Evolutionary conservation across 768 basidiomycete species (phyloP).

Genomic region (Epithele typhae): DNA sequence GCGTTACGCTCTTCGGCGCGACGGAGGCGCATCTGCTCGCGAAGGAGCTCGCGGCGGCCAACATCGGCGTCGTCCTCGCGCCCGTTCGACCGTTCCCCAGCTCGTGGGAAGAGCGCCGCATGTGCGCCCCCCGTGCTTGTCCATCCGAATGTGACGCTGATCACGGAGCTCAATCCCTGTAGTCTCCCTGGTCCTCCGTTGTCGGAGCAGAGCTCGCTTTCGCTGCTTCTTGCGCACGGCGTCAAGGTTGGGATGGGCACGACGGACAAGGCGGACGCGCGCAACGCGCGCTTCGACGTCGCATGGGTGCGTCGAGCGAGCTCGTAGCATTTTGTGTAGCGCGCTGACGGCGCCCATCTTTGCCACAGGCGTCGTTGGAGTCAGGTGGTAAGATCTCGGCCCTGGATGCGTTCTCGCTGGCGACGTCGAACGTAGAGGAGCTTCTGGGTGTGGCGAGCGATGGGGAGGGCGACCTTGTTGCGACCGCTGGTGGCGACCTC

Average conservation of each 20-base stretch:
- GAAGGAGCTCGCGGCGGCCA: conserved; percentile 59
- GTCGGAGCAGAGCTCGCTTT: conserved; percentile 55
- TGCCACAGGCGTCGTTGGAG: conserved; percentile 14
- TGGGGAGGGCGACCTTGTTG: conserved; percentile 21
- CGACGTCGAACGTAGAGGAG: conserved; percentile 40
- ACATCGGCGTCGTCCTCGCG: conserved; percentile 65
- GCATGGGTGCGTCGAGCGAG: conserved; percentile 57
- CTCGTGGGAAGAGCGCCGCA: conserved; percentile 62
- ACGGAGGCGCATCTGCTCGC: conserved; percentile 72
- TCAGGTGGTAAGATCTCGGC: conserved; percentile 22
- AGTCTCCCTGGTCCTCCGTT: conserved; percentile 75
- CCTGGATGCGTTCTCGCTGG: conserved; percentile 36
- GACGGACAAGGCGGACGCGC: conserved; percentile 53
- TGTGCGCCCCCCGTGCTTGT: conserved; percentile 36
- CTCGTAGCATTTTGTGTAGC: not conserved
- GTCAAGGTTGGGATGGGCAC: conserved; percentile 73
- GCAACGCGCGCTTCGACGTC: conserved; percentile 74
- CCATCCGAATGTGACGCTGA: not conserved
- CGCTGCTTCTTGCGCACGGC: conserved; percentile 57
- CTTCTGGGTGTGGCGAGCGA: conserved; percentile 29
- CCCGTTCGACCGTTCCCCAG: conserved; percentile 70
- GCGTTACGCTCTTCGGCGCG: conserved; percentile 51
- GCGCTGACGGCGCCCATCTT: not conserved
- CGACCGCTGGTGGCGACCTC: conserved; percentile 31
- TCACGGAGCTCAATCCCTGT: not conserved